Evolutionary conservation across 352 stramenopile species (phyloP).

Genomic region (Bremia lactucae): DNA sequence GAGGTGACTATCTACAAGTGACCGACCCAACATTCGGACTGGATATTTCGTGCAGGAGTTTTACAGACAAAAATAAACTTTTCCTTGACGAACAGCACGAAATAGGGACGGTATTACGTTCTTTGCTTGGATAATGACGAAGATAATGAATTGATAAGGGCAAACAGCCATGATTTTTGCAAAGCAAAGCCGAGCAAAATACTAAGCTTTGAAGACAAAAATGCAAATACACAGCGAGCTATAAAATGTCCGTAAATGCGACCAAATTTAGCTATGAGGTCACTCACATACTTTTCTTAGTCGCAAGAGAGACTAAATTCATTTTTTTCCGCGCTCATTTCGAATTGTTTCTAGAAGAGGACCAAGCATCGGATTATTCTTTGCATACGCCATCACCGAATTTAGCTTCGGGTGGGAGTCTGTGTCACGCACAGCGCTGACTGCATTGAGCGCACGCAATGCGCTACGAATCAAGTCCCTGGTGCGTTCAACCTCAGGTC

Average conservation of each 20-base stretch:
- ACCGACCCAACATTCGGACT: neutral
- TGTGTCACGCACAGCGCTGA: slow-evolving; percentile 58
- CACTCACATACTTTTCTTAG: neutral
- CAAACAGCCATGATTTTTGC: neutral
- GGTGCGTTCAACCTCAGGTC: slow-evolving; percentile 91
- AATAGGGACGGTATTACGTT: no score
- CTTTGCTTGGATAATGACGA: no score
- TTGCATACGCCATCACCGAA: slow-evolving; percentile 45
- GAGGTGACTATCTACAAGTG: no score
- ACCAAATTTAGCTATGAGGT: neutral
- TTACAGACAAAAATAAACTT: no score
- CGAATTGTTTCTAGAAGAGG: slow-evolving; percentile 57
- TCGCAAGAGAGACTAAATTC: neutral
- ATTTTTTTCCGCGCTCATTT: slow-evolving; percentile 31
- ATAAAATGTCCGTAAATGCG: slow-evolving; percentile 9
- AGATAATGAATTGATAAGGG: slow-evolving; percentile 58
- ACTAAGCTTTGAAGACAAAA: no score
- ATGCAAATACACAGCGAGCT: slow-evolving; percentile 18
- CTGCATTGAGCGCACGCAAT: slow-evolving; percentile 79
- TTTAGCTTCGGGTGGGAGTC: slow-evolving; percentile 68
- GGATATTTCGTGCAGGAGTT: slow-evolving; percentile 65
- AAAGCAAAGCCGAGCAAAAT: neutral
- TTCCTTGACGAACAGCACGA: no score
- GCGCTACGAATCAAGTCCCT: slow-evolving; percentile 95
- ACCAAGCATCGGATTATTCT: slow-evolving; percentile 55